Evolutionary conservation across 495 filamentous ascomycete genomes (phyloP), one percentile per base, ranked within the genome.

Genomic region (Penicillium atrosanguineum): DNA sequence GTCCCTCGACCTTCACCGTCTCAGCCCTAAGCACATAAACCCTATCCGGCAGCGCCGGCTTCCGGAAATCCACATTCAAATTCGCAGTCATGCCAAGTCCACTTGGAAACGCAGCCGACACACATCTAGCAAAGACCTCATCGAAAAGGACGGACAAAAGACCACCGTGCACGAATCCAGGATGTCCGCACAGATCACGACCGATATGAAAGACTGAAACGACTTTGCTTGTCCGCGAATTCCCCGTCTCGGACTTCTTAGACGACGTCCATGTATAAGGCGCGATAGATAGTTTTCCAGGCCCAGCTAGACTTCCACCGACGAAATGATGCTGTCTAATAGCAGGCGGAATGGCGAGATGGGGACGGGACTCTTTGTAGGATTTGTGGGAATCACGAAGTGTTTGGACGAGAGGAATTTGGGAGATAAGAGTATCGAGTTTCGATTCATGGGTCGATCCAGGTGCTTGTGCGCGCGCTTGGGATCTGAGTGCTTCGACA

Each of bases 291-390:
- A 97, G 79, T 63, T 79, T 88, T 18, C 84, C 84, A 0, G 80
- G 71, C 3, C 92, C 91, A 34, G 85, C 54, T 6, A 97, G 77
- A 38, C 65, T 64, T 7, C 71, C 72, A 4, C 64, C 72, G n/a
- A 75, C 71, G 61, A 74, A 63, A 34, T 74, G 72, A 19, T 57
- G 45, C 4, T 69, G 65, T 29, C 65, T 58, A 1, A 71, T 61
- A 0, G 57, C 34, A 0, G 62, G 59, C 19, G 65, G 53, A 46
- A 74, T 74, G 15, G 69, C 47, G 41, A 69, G 68, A 36, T 75
- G 72, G 3, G 93, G 94, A 20, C 93, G 79, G 9, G 86, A 84
- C 69, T 95, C 91, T 31, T 76, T 78, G 70, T 85, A 88, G 6
- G 74, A 19, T 12, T 56, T 75, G 8, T 82, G 75, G 55, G 87